phyloP scores from a whole-genome alignment of 495 filamentous ascomycete genomes.

The Penicillium nucicola region DNA sequence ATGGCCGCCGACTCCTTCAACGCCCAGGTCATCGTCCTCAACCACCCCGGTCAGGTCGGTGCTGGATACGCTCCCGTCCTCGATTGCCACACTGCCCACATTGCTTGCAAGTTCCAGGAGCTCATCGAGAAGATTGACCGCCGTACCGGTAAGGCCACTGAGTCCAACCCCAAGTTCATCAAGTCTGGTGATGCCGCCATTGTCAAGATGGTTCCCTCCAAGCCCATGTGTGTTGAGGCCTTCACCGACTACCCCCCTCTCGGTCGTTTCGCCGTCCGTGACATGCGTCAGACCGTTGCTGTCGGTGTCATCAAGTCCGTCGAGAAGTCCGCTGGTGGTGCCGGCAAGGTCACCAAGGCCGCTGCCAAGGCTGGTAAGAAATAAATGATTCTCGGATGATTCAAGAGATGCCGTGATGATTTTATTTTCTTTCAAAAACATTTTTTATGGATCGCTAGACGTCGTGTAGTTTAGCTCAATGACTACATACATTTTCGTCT shows the following conservation, averaged over 20 bases:
- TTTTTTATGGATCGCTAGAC: constrained; percentile 28
- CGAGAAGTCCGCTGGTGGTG: constrained; percentile 64
- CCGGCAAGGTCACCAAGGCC: constrained; percentile 76
- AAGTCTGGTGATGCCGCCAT: constrained; percentile 99
- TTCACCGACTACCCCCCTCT: constrained; percentile 99
- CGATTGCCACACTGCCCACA: constrained; percentile 99
- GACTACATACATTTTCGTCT: constrained; percentile 25
- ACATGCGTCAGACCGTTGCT: constrained; percentile 86
- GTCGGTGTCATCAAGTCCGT: constrained; percentile 96
- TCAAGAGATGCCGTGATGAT: constrained; percentile 30
- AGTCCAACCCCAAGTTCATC: constrained; percentile 93
- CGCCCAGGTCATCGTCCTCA: constrained; percentile 99
- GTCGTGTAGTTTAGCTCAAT: constrained; percentile 21
- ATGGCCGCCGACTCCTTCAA: constrained; percentile 88
- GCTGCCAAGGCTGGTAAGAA: constrained; percentile 68
- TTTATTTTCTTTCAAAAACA: constrained; percentile 29
- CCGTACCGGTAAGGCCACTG: constrained; percentile 98
- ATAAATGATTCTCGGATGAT: constrained; percentile 45
- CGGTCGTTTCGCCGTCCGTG: constrained; percentile 97
- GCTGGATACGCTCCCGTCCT: constrained; percentile 98
- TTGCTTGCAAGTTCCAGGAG: constrained; percentile 99
- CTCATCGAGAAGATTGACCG: constrained; percentile 99
- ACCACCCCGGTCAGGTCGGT: constrained; percentile 99
- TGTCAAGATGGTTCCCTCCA: constrained; percentile 99
- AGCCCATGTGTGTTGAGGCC: constrained; percentile 99